Evolutionary conservation across 2,329 filamentous ascomycete genomes (phyloP).

Genomic region (Colletotrichum liaoningense): DNA sequence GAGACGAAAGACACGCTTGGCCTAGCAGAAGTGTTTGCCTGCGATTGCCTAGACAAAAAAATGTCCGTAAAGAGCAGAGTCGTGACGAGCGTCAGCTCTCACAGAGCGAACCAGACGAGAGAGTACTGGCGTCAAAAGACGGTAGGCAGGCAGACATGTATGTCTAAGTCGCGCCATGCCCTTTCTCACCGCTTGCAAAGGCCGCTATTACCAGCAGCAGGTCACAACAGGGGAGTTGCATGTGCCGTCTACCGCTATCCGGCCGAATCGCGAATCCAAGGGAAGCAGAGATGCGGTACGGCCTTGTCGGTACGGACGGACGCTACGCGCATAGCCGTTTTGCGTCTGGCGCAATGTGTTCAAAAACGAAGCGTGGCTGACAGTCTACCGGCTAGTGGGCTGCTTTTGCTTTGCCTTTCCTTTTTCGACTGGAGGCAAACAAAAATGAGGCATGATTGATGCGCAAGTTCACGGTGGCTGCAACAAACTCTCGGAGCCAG

Average conservation of each 20-base stretch:
- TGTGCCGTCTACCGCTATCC: not conserved
- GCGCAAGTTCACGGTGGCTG: constrained; percentile 13
- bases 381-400: not conserved
- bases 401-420: not conserved
- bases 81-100: not conserved
- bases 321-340: constrained; percentile 16
- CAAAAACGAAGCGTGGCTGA: constrained; percentile 6
- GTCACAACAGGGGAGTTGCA: not conserved
- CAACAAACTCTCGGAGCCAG: not conserved
- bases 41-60: constrained; percentile 12
- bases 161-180: not conserved
- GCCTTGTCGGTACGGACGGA: not conserved
- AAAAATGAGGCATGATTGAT: not conserved
- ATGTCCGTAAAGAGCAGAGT: not conserved
- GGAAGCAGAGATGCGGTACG: not conserved
- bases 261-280: not conserved
- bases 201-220: not conserved
- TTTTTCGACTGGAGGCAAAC: not conserved
- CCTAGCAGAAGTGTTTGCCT: not conserved
- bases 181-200: constrained; percentile 3
- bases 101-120: not conserved
- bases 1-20: not conserved
- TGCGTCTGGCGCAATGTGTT: constrained; percentile 10
- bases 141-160: not conserved
- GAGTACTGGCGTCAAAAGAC: not conserved